These are phyloP conservation scores for Podospora appendiculata DNA, from an alignment of 495 filamentous ascomycete genomes.

Conservation along the genomic window DNA sequence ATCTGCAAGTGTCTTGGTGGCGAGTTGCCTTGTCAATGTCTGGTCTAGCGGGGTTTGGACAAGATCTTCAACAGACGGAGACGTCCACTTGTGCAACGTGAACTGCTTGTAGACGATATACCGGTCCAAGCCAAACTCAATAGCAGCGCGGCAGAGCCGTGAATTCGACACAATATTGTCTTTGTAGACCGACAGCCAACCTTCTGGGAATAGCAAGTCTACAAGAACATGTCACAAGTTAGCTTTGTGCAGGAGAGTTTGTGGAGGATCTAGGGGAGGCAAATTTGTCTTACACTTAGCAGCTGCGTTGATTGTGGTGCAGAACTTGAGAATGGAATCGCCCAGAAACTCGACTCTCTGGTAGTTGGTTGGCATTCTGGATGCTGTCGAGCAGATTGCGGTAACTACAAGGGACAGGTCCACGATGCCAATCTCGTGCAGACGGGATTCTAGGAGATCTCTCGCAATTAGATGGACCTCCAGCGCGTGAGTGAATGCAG, in stretches of 20 bases:
- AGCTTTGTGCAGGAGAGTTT: too few species aligned
- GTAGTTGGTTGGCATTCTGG: slow-evolving; percentile 60
- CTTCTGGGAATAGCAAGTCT: slow-evolving; percentile 69
- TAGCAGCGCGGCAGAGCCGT: slow-evolving; percentile 55
- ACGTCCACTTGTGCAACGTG: slow-evolving; percentile 63
- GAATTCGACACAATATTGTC: slow-evolving; percentile 67
- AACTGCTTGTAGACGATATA: slow-evolving; percentile 68
- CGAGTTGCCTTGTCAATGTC: slow-evolving; percentile 34
- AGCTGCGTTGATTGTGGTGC: slow-evolving; percentile 57
- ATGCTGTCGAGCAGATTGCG: slow-evolving; percentile 62
- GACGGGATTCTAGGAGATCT: slow-evolving; percentile 51
- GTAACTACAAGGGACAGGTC: slow-evolving; percentile 54
- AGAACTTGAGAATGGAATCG: slow-evolving; percentile 77
- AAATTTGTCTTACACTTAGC: slow-evolving; percentile 37
- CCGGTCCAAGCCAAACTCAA: slow-evolving; percentile 54
- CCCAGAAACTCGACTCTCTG: slow-evolving; percentile 87
- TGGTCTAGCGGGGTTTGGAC: slow-evolving; percentile 11
- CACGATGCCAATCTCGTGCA: slow-evolving; percentile 47
- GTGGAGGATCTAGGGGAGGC: too few species aligned
- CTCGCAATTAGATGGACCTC: slow-evolving; percentile 57
- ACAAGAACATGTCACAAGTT: neutral
- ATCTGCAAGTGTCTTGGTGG: slow-evolving; percentile 80
- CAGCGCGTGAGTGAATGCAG: slow-evolving; percentile 64
- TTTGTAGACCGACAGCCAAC: slow-evolving; percentile 62
- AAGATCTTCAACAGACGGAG: slow-evolving; percentile 51